A percentile compares a stretch with the other conserved stretches of the same genome.
Conservation (phyloP, 805 yeast species). For the Cyberlindnera nakhonratchasimensis region DNA sequence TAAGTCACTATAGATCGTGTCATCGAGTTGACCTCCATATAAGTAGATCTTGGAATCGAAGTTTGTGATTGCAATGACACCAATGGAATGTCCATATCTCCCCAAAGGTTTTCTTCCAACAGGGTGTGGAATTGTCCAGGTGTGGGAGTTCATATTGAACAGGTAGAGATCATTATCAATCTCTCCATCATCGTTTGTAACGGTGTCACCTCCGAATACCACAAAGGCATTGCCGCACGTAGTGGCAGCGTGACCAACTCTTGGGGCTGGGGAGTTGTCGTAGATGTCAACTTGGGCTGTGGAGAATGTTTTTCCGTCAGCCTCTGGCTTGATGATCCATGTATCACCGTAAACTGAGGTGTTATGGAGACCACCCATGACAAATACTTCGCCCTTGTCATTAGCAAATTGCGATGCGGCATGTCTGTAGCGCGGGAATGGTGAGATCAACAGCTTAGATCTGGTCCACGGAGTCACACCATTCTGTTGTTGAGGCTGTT, state of each 20-base stretch:
- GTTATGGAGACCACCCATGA: conserved; percentile 95
- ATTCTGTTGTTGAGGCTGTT: conserved; percentile 28
- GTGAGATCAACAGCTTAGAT: conserved; percentile 64
- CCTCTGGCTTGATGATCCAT: conserved; percentile 73
- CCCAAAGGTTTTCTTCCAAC: conserved; percentile 80
- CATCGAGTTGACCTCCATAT: conserved; percentile 94
- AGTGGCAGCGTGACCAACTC: conserved; percentile 93
- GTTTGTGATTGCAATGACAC: conserved; percentile 64
- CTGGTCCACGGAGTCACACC: conserved; percentile 59
- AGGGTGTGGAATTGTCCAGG: conserved; percentile 79
- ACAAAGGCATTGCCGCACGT: conserved; percentile 93
- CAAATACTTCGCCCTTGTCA: conserved; percentile 74
- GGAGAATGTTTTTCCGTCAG: conserved; percentile 28
- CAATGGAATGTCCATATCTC: conserved; percentile 89
- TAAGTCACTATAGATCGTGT: conserved; percentile 75
- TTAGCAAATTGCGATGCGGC: conserved; percentile 75
- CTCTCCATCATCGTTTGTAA: conserved; percentile 66
- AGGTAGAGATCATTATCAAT: conserved; percentile 89
- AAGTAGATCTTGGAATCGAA: conserved; percentile 62
- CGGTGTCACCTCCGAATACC: conserved; percentile 95
- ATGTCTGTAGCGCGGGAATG: conserved; percentile 94
- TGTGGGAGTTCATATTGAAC: conserved; percentile 71
- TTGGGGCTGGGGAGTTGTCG: conserved; percentile 85
- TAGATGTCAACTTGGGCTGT: conserved; percentile 62
- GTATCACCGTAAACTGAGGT: conserved; percentile 92